These are phyloP conservation scores for Eimeria necatrix DNA, from an alignment of 169 alveolate genomes.

Conservation along the genomic window DNA sequence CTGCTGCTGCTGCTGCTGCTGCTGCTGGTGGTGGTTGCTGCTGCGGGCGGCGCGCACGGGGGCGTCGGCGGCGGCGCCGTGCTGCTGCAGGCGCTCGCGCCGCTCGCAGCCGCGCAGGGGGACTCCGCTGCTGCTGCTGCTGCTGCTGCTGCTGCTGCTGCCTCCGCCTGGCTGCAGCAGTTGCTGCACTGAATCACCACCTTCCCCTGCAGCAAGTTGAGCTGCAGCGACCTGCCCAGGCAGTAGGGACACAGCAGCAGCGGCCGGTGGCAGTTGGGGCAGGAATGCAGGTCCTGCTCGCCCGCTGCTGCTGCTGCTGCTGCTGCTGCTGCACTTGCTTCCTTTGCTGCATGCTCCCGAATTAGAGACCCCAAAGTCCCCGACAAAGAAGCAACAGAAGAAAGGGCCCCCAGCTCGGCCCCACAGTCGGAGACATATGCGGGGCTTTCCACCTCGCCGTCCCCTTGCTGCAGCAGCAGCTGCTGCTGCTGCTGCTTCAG, in stretches of 20 bases:
- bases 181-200: slow-evolving; percentile 87
- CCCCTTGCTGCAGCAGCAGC: slow-evolving; percentile 41
- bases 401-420: slow-evolving; percentile 29
- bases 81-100: slow-evolving; percentile 12
- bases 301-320: slow-evolving; percentile 41
- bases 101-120: not conserved
- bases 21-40: not conserved
- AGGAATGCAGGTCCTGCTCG: slow-evolving; percentile 56
- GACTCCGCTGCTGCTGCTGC: slow-evolving; percentile 33
- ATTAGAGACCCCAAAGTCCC: slow-evolving; percentile 44
- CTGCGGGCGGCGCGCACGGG: not conserved
- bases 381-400: slow-evolving; percentile 33
- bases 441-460: slow-evolving; percentile 39
- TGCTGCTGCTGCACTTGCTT: slow-evolving; percentile 14
- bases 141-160: not conserved
- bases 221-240: slow-evolving; percentile 84
- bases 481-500: slow-evolving; percentile 51
- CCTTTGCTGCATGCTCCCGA: slow-evolving; percentile 51
- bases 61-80: not conserved
- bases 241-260: slow-evolving; percentile 89
- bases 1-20: not conserved
- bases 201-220: slow-evolving; percentile 84
- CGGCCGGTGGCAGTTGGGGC: slow-evolving; percentile 67
- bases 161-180: slow-evolving; percentile 78
- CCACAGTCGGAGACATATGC: slow-evolving; percentile 59